A percentile compares a stretch with the other conserved stretches of the same genome.
These are phyloP conservation scores for Funneliformis mosseae DNA, from an alignment of 192 early-diverging fungal genomes.

Conservation along the genomic window DNA sequence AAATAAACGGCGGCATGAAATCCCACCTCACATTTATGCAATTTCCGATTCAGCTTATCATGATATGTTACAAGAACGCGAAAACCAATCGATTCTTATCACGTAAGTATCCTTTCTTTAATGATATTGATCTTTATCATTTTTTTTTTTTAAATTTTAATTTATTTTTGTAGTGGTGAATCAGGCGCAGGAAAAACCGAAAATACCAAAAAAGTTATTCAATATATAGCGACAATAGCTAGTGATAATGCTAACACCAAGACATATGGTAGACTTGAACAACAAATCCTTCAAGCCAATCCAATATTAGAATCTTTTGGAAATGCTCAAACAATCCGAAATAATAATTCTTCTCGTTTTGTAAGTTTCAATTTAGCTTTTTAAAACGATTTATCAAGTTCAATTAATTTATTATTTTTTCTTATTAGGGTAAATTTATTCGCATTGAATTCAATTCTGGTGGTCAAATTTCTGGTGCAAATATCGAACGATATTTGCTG, in stretches of 20 bases:
- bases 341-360: constrained; percentile 99
- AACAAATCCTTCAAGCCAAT: constrained; percentile 94
- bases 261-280: constrained; percentile 71
- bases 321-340: constrained; percentile 97
- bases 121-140: background rate
- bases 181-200: constrained; percentile 99
- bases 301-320: constrained; percentile 98
- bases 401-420: background rate
- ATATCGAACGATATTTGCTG: constrained; percentile 96
- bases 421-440: constrained; percentile 89
- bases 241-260: constrained; percentile 49
- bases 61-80: constrained; percentile 90
- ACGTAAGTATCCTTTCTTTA: constrained; percentile 64
- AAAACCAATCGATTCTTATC: constrained; percentile 97
- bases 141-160: background rate
- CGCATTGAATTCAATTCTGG: constrained; percentile 90
- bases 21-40: constrained; percentile 89
- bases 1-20: constrained; percentile 70
- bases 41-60: constrained; percentile 92
- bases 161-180: constrained; percentile 72
- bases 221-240: constrained; percentile 93
- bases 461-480: constrained; percentile 85
- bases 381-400: background rate
- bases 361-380: constrained; percentile 47
- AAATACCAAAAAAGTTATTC: constrained; percentile 99